Base-by-base conservation (phyloP, 2,329 filamentous ascomycete genomes). In the Xylariomycetidae sp. region DNA sequence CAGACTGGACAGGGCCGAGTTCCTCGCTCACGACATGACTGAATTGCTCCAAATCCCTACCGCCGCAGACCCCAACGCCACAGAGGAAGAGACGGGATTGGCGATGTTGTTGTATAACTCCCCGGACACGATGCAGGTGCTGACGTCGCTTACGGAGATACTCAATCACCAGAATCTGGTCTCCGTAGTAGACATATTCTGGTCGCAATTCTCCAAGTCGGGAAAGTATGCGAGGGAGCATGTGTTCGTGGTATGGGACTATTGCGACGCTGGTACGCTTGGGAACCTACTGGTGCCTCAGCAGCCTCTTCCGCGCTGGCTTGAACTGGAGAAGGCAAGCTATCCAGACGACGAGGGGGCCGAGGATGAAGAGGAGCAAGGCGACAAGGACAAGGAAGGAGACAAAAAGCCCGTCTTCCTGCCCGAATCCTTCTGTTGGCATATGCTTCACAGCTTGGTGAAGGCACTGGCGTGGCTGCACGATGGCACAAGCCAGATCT, bases 361-460 rank as follows among this genome's bases (percentile, higher is more conserved):
- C 46, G 48, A 25, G 15, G 24, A 13, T 14, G 24, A 25, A 10
- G 19, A 18, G 2, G 37, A 46, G 14, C 16, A 39, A 13, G 37
- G 48, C 10, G 31, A 43, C 7, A 19, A 19, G 5, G 13, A 24
- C 6, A 25, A 27, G 4, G 43, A 46, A 22, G 40, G 15, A 12
- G 31, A 47, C 3, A 28, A 54, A 3, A 46, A 53, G 12, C 42
- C 54, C 17, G 44, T 29, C 7, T 69, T 68, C 40, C 48, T 73
- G 10, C 70, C 71, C 0, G 72, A 76, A 43, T 59, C 61, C 3
- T 55, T 76, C 10, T 71, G 70, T 41, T 77, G 72, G 72, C 72
- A 76, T 44, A 70, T 76, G 7, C 56, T 70, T 10, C 48, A 58
- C 9, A 67, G 64, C 6, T 50, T 75, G 29, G 51, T 68, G 10